Evolutionary conservation across 768 basidiomycete species (phyloP).

Genomic region (Boletus reticuloceps): DNA sequence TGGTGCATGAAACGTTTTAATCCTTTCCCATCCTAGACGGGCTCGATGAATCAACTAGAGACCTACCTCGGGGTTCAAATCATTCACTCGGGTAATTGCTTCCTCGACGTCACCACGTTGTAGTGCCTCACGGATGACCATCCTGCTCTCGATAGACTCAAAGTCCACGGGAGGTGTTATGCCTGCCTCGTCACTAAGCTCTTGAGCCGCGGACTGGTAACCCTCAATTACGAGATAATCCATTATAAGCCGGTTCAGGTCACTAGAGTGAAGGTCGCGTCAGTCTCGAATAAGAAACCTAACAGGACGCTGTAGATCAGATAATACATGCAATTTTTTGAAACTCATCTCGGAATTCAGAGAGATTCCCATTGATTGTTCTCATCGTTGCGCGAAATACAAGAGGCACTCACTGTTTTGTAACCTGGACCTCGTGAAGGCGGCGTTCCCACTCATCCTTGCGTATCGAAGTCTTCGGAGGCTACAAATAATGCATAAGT

Average conservation of each 20-base stretch:
- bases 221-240: constrained; percentile 98
- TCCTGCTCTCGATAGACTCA: constrained; percentile 88
- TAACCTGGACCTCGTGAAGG: constrained; percentile 76
- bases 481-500: constrained; percentile 19
- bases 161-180: constrained; percentile 78
- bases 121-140: constrained; percentile 91
- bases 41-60: constrained; percentile 4
- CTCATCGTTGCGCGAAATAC: constrained; percentile 50
- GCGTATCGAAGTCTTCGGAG: constrained; percentile 60
- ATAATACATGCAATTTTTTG: constrained; percentile 84
- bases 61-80: constrained; percentile 94
- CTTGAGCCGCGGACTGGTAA: constrained; percentile 93
- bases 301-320: constrained; percentile 50
- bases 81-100: constrained; percentile 93
- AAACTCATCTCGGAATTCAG: constrained; percentile 73
- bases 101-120: constrained; percentile 94
- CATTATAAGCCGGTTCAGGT: constrained; percentile 92
- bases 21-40: constrained; percentile 47
- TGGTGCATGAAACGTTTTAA: constrained; percentile 98
- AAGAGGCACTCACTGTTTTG: constrained; percentile 76
- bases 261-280: constrained; percentile 49
- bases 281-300: constrained; percentile 13
- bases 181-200: constrained; percentile 88
- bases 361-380: constrained; percentile 98
- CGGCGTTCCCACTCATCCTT: constrained; percentile 86